Percentiles rank a stretch among this genome's conserved stretches.
phyloP scores from a whole-genome alignment of 2,329 filamentous ascomycete genomes.

The Stagonosporopsis rhizophila region DNA sequence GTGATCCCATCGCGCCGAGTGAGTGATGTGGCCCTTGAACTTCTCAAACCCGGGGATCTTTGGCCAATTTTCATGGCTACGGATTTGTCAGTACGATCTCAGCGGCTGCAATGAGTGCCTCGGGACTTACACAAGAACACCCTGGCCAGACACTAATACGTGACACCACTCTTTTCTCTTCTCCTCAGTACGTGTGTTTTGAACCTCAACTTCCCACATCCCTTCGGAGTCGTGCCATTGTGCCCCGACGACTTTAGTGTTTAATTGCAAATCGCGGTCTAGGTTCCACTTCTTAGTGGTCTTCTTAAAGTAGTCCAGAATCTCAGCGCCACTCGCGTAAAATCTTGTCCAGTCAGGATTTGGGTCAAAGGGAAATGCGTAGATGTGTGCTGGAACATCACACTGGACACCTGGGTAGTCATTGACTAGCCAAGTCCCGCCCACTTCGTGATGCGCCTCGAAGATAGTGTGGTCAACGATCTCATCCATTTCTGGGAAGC shows the following conservation, averaged over 20 bases:
- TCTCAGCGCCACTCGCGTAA: conserved; percentile 49
- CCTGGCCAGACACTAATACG: conserved; percentile 27
- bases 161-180: conserved; percentile 23
- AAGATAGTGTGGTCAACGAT: conserved; percentile 29
- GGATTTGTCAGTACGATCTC: conserved; percentile 17
- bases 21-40: conserved; percentile 60
- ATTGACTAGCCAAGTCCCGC: conserved; percentile 43
- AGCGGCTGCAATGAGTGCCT: background rate
- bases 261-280: conserved; percentile 40
- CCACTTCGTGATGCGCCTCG: conserved; percentile 45
- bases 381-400: conserved; percentile 41
- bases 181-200: conserved; percentile 22
- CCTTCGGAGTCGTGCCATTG: conserved; percentile 46
- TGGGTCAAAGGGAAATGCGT: conserved; percentile 50
- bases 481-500: conserved; percentile 37
- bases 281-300: conserved; percentile 50
- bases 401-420: conserved; percentile 52
- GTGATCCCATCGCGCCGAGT: conserved; percentile 63
- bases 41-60: conserved; percentile 55
- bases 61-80: conserved; percentile 47
- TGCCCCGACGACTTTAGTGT: conserved; percentile 45
- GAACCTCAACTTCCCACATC: conserved; percentile 49
- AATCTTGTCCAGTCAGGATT: conserved; percentile 52
- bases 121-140: conserved; percentile 32
- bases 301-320: conserved; percentile 49